Percentiles rank a stretch among this genome's conserved stretches.
phyloP scores from a whole-genome alignment of 2,329 filamentous ascomycete genomes.

The Chaetothyriales sp. region DNA sequence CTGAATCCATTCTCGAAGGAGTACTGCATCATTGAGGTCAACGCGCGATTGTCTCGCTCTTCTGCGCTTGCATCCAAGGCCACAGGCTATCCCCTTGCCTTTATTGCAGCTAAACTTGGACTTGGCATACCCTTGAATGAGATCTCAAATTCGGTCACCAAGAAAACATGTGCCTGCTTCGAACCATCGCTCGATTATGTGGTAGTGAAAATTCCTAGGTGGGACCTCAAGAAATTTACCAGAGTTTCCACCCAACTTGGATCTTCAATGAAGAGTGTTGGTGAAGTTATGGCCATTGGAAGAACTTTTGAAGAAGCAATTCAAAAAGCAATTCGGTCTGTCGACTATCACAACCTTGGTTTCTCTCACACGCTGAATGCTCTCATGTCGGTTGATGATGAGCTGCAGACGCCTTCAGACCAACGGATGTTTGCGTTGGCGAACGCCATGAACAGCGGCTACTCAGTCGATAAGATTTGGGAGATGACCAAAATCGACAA shows the following conservation, averaged over 20 bases:
- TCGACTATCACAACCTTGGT: slow-evolving; percentile 89
- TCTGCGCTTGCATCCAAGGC: slow-evolving; percentile 94
- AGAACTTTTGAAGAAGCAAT: slow-evolving; percentile 96
- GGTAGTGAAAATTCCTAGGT: slow-evolving; percentile 96
- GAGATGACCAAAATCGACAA: slow-evolving; percentile 97
- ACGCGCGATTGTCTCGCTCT: slow-evolving; percentile 86
- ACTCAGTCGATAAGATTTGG: slow-evolving; percentile 94
- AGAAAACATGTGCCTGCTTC: slow-evolving; percentile 92
- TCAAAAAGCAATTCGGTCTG: slow-evolving; percentile 90
- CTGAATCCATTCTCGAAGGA: slow-evolving; percentile 89
- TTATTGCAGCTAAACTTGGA: slow-evolving; percentile 92
- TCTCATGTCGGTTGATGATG: slow-evolving; percentile 88
- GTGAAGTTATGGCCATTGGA: slow-evolving; percentile 97
- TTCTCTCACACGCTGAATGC: slow-evolving; percentile 75
- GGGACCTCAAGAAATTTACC: slow-evolving; percentile 98
- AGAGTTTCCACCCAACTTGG: slow-evolving; percentile 90
- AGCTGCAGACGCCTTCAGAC: slow-evolving; percentile 93
- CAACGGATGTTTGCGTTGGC: slow-evolving; percentile 95
- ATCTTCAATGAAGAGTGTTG: slow-evolving; percentile 99
- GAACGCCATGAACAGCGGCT: slow-evolving; percentile 90
- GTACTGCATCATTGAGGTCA: slow-evolving; percentile 99
- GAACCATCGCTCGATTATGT: slow-evolving; percentile 97
- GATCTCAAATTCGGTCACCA: slow-evolving; percentile 90
- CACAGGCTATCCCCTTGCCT: slow-evolving; percentile 89
- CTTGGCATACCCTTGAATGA: slow-evolving; percentile 90